Conservation (phyloP, 2,329 filamentous ascomycete species). For the Pyricularia grisea region DNA sequence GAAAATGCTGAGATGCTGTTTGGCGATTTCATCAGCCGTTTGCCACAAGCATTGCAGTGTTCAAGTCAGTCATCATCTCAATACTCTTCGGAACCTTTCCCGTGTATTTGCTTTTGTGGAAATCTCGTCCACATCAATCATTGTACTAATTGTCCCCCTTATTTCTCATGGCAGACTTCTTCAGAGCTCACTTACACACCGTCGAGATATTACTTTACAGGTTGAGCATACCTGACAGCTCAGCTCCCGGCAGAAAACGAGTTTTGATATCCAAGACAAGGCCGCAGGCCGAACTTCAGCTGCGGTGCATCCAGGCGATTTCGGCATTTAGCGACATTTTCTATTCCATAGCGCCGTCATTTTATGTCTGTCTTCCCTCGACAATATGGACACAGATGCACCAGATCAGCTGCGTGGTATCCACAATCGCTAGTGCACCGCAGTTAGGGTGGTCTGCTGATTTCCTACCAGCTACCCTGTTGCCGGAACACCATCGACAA, state of each 20-base stretch:
- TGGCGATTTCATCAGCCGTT: neutral
- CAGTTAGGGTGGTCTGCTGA: neutral
- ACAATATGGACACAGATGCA: conserved; percentile 10
- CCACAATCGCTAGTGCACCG: neutral
- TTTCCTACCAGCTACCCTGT: neutral
- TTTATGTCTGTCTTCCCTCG: conserved; percentile 10
- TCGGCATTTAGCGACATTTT: conserved; percentile 11
- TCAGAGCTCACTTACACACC: conserved; percentile 12
- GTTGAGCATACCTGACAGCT: conserved; percentile 9
- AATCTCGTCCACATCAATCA: conserved; percentile 8
- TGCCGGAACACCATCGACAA: conserved; percentile 9
- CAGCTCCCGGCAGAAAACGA: neutral
- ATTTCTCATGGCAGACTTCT: conserved; percentile 5
- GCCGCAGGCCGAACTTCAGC: conserved; percentile 6
- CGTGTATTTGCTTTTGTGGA: conserved; percentile 8
- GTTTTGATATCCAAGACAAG: neutral
- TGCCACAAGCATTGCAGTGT: neutral
- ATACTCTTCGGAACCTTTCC: neutral
- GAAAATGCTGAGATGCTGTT: neutral
- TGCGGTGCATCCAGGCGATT: conserved; percentile 9
- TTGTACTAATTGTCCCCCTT: neutral
- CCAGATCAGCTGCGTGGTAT: conserved; percentile 9
- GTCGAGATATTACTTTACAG: conserved; percentile 12
- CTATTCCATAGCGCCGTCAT: conserved; percentile 9
- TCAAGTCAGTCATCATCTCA: neutral